Evolutionary conservation across 116 monocot genomes (phyloP), one percentile per base, ranked within the genome.

Genomic region (Iris pallida): DNA sequence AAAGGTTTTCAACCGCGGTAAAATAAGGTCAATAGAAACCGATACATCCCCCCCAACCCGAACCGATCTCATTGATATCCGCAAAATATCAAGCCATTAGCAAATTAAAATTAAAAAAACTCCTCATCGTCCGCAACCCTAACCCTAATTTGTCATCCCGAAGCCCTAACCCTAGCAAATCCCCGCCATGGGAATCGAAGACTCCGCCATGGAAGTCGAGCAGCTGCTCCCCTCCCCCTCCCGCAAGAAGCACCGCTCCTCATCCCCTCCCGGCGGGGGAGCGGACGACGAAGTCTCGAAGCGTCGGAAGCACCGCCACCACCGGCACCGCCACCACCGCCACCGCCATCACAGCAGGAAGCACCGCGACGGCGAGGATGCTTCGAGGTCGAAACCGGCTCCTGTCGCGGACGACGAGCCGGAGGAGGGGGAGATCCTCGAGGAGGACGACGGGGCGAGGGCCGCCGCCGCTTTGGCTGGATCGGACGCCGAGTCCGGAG

Each of bases 281-380:
- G 81, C 73, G 19, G 80, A 64, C 19, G 74, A 80, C 4, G 16
- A 42, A 2, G 54, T 30, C 14, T 66, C 73, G 42, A 84, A 84
- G 68, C 72, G 81, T 47, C 75, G 73, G 16, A 82, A 83, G 70
- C 84, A 81, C 68, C 84, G 76, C 61, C 68, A 69, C 40, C 77
- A 61, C 70, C 83, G 56, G 54, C 85, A 69, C 69, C 88, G 60
- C 55, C 83, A 63, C 30, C 69, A 61, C 53, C 82, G 54, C 58
- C 75, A 56, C 56, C 88, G 65, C 59, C 85, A 64, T 13, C 85
- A 58, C 10, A 46, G 45, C 45, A 66, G 53, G 58, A 63, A 66
- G 70, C 75, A 75, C 13, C 75, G 71, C 7, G 61, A 79, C 18
- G 64, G 78, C 7, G 52, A 1, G 16, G 63, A 14, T 1, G 17